Evolutionary conservation across 306 rosid species (phyloP).

Genomic region (Dryas octopetala): DNA sequence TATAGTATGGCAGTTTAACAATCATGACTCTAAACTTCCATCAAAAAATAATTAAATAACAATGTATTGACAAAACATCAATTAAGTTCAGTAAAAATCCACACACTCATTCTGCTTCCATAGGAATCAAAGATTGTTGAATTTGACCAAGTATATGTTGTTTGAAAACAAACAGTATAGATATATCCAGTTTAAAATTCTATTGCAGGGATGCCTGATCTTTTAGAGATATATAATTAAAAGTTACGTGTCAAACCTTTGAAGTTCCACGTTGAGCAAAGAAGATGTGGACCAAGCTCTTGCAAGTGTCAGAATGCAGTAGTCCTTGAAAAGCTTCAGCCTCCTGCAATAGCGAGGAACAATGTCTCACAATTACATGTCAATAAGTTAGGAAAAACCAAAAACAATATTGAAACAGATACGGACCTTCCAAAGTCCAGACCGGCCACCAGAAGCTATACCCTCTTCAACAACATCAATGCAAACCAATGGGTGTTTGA

Average conservation of each 20-base stretch:
- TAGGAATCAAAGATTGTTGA: neutral
- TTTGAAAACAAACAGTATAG: neutral
- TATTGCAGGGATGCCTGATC: neutral
- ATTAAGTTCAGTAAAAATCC: neutral
- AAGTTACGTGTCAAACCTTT: constrained; percentile 58
- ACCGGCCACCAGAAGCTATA: constrained; percentile 72
- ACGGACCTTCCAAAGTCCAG: constrained; percentile 91
- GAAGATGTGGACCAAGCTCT: constrained; percentile 84
- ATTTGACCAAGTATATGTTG: neutral
- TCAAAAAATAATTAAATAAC: neutral
- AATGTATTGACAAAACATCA: neutral
- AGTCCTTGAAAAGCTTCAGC: constrained; percentile 68
- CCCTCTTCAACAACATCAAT: constrained; percentile 89
- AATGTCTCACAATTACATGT: constrained; percentile 25
- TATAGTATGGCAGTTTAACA: neutral
- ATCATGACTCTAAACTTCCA: neutral
- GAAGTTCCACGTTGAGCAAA: constrained; percentile 89
- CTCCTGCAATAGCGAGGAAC: constrained; percentile 65
- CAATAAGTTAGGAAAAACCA: neutral
- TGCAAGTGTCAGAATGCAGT: constrained; percentile 60
- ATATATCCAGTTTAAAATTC: neutral
- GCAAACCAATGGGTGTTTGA: constrained; percentile 88
- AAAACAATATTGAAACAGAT: constrained; percentile 28
- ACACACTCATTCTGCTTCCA: neutral
- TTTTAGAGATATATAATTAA: neutral